Base-by-base conservation (phyloP, 108 stramenopile species). In the Discostella stelligeroides region DNA sequence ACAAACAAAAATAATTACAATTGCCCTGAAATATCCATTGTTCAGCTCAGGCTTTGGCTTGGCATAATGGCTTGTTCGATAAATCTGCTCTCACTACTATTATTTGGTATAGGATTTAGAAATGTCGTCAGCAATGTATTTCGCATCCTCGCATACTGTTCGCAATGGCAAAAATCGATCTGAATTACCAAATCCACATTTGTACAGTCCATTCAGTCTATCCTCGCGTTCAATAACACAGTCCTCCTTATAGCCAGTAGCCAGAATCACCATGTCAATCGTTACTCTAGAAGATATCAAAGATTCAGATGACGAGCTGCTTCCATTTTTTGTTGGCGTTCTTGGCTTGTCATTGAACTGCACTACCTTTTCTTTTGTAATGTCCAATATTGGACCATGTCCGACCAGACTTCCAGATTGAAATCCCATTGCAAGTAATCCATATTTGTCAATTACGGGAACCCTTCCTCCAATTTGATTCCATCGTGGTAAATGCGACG, bases 361-460 rank as follows among this genome's bases (percentile, higher is more conserved):
- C 2, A 73, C 58, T 12, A 60, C 48, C 30, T 40, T 30, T 5
- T 50, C 61, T 30, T 68, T 43, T 45, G 60, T 47, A n/a, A 79
- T 37, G 21, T 75, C 15, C 7, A 53, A 18, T 15, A 84, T 72
- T 46, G 79, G 80, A 5, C 83, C 83, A 38, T 84, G 83, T 1
- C 83, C 83, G 11, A 76, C 74, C n/a, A 84, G 59, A 34, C 30
- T 41, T 20, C 83, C 83, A 7, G 80, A 58, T 59, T 47, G 42
- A 45, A 84, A 81, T 7, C 83, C 80, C 11, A 54, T 50, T 8
- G 83, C 70, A 53, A 84, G 53, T 37, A 40, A 39, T 45, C 83
- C 83, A 37, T 76, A 38, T 55, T 84, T 84, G 41, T 84, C 83
- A 47, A 84, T 84, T 20, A 84, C 75, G 23, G 83, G 83, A 27